Conservation (phyloP, 2,329 filamentous ascomycete species). For the Xylariaceae sp. region DNA sequence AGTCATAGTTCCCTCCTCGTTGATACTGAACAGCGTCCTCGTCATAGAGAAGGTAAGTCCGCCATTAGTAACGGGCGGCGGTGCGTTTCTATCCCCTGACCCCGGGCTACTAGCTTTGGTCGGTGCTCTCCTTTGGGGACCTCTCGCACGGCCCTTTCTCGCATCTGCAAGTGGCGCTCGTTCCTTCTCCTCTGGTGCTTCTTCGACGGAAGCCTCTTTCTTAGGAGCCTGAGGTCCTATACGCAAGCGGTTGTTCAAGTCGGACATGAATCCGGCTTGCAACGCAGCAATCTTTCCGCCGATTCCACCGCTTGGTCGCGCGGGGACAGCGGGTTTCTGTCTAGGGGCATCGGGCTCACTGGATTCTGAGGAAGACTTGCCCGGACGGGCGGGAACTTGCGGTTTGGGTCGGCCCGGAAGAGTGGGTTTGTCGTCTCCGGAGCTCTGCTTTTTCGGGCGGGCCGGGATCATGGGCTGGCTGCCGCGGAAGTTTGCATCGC, state of each 20-base stretch:
- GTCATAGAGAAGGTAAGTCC: conserved; percentile 45
- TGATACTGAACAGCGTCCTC: conserved; percentile 50
- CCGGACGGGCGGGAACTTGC: conserved; percentile 50
- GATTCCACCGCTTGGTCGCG: conserved; percentile 66
- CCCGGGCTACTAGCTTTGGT: conserved; percentile 44
- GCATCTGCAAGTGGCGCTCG: conserved; percentile 83
- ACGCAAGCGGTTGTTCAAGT: conserved; percentile 84
- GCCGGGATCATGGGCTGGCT: conserved; percentile 60
- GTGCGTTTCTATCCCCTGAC: conserved; percentile 23
- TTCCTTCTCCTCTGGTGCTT: conserved; percentile 58
- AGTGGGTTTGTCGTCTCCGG: conserved; percentile 37
- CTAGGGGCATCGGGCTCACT: conserved; percentile 50
- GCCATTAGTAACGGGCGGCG: conserved; percentile 30
- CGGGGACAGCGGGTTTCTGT: conserved; percentile 78
- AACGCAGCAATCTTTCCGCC: conserved; percentile 87
- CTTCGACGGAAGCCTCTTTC: conserved; percentile 61
- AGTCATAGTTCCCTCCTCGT: conserved; percentile 45
- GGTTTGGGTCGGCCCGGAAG: conserved; percentile 57
- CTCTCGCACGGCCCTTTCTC: conserved; percentile 83
- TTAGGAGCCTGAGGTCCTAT: conserved; percentile 79
- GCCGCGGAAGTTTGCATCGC: neutral
- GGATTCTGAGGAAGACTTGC: conserved; percentile 35
- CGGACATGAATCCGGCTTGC: conserved; percentile 87
- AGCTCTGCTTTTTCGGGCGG: conserved; percentile 41
- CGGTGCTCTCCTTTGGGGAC: conserved; percentile 73